Evolutionary conservation across 345 rosid genomes (phyloP).

Genomic region (Cardamine resedifolia): DNA sequence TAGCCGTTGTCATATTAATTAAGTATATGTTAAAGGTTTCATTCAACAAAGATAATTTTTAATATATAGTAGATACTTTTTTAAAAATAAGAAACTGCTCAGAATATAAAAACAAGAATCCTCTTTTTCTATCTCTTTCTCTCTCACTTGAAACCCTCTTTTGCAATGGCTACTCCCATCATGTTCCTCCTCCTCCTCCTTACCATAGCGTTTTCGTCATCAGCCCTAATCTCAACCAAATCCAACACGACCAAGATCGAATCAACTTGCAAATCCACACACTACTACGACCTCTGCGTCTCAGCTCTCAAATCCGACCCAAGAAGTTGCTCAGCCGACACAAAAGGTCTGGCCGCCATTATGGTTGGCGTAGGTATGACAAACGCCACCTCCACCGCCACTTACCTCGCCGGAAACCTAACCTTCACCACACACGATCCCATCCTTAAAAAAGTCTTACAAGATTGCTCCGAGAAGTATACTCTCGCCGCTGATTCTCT

Average conservation of each 20-base stretch:
- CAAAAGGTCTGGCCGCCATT: constrained; percentile 64
- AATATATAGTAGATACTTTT: no score
- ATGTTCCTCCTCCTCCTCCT: constrained; percentile 31
- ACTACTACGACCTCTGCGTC: constrained; percentile 67
- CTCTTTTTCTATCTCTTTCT: constrained; percentile 15
- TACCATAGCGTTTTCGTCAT: constrained; percentile 28
- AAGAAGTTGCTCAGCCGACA: constrained; percentile 52
- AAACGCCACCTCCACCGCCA: constrained; percentile 71
- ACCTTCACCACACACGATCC: constrained; percentile 35
- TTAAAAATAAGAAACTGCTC: background rate
- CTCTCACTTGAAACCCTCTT: constrained; percentile 9
- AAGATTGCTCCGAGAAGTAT: constrained; percentile 74
- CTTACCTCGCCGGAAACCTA: constrained; percentile 50
- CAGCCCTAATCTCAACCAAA: constrained; percentile 7
- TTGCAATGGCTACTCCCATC: constrained; percentile 27
- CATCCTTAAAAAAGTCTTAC: constrained; percentile 40
- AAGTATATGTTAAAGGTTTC: no score
- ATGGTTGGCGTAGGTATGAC: constrained; percentile 56
- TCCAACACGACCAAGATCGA: constrained; percentile 48
- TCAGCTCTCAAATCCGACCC: constrained; percentile 71
- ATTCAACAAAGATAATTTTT: no score
- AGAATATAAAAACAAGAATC: constrained; percentile 17
- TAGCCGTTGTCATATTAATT: no score
- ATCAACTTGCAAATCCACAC: constrained; percentile 66
- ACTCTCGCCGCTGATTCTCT: constrained; percentile 58